Conservation (phyloP, 441 rosid genomes). For the Dalechampia spathulata region DNA sequence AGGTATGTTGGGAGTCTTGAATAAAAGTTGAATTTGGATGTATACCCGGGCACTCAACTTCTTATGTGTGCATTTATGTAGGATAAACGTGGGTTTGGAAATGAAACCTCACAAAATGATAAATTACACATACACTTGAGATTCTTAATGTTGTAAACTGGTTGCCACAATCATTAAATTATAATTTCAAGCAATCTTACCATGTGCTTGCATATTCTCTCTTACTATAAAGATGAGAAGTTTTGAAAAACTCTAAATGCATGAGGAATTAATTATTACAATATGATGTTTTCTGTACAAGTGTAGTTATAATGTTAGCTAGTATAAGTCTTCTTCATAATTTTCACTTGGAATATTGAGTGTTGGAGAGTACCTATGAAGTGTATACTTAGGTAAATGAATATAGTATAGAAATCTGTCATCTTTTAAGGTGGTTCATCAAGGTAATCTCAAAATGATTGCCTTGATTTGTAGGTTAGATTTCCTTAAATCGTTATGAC, state of each 20-base stretch:
- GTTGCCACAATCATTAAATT: not conserved
- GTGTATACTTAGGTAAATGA: too few species aligned
- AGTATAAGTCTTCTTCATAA: not conserved
- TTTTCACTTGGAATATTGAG: not conserved
- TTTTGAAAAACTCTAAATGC: not conserved
- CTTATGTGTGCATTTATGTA: too few species aligned
- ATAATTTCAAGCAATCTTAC: not conserved
- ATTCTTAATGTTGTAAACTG: not conserved
- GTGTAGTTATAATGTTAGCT: not conserved
- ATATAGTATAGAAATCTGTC: too few species aligned
- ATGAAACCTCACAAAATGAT: not conserved
- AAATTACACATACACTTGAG: not conserved
- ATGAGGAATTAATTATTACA: not conserved
- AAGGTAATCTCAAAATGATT: too few species aligned
- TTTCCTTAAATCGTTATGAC: not conserved
- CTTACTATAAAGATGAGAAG: not conserved
- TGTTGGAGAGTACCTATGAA: not conserved
- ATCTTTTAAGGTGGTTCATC: too few species aligned
- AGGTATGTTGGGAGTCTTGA: not conserved
- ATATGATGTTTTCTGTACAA: not conserved
- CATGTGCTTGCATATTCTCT: not conserved
- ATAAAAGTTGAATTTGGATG: not conserved
- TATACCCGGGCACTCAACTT: not conserved
- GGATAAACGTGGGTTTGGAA: not conserved
- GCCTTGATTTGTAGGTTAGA: not conserved